Conservation (phyloP, 2,329 filamentous ascomycete species). For the Amauroascus verrucosus region DNA sequence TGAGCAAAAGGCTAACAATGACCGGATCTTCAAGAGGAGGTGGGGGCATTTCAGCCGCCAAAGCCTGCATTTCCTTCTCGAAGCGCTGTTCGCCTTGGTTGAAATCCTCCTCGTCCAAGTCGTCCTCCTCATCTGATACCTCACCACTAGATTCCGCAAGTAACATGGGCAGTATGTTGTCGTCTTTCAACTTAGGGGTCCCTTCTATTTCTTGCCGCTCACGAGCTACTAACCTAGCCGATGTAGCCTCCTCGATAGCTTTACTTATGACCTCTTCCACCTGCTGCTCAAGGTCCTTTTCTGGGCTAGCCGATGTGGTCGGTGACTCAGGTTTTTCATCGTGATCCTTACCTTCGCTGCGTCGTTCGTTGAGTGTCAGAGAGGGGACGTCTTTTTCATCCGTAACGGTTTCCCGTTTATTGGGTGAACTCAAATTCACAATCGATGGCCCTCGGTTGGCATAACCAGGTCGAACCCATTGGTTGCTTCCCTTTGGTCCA, state of each 20-base stretch:
- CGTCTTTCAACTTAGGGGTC: background rate
- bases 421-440: conserved; percentile 14
- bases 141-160: conserved; percentile 34
- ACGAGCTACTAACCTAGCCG: background rate
- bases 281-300: background rate
- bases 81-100: conserved; percentile 37
- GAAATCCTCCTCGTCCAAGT: conserved; percentile 40
- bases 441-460: conserved; percentile 12
- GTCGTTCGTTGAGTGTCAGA: background rate
- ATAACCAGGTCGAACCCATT: conserved; percentile 33
- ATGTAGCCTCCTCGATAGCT: background rate
- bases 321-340: conserved; percentile 1
- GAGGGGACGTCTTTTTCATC: conserved; percentile 22
- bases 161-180: conserved; percentile 19
- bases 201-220: background rate
- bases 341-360: background rate
- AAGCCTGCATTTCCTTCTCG: conserved; percentile 35
- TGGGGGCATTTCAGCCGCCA: conserved; percentile 36
- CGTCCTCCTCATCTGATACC: conserved; percentile 36
- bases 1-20: conserved; percentile 34
- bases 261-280: background rate
- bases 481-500: conserved; percentile 29
- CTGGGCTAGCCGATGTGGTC: background rate
- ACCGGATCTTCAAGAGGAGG: conserved; percentile 34
- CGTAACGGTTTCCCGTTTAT: conserved; percentile 25